These are phyloP conservation scores for Emmonsiellopsis sp. DNA, from an alignment of 2,329 filamentous ascomycete genomes.

Conservation along the genomic window DNA sequence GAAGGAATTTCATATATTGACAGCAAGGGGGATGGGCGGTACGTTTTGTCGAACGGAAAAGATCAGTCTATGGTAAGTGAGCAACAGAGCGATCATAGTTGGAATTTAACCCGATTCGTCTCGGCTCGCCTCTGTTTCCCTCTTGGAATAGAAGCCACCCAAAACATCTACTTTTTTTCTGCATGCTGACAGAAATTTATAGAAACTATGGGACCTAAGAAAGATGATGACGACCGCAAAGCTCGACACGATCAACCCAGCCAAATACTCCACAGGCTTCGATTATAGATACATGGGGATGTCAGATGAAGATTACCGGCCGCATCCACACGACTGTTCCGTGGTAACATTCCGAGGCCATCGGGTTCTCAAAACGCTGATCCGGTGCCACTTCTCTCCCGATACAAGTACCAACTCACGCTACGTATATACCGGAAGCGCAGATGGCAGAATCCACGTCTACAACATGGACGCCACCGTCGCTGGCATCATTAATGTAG, in stretches of 20 bases:
- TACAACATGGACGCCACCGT: conserved; percentile 89
- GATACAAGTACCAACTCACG: conserved; percentile 74
- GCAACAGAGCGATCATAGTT: too few species aligned
- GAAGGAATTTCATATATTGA: conserved; percentile 54
- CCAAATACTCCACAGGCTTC: conserved; percentile 48
- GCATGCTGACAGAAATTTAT: too few species aligned
- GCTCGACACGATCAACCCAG: conserved; percentile 43
- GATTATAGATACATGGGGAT: conserved; percentile 53
- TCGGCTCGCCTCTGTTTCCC: too few species aligned
- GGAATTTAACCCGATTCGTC: too few species aligned
- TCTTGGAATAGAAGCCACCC: too few species aligned
- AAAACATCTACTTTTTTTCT: too few species aligned
- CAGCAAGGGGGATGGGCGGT: conserved; percentile 79
- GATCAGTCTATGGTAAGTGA: conserved; percentile 67
- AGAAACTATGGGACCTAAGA: conserved; percentile 85
- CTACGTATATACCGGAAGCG: conserved; percentile 87
- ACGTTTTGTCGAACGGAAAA: conserved; percentile 88
- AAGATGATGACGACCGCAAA: conserved; percentile 70
- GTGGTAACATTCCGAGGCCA: conserved; percentile 91
- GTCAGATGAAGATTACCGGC: conserved; percentile 45
- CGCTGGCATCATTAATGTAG: conserved; percentile 69
- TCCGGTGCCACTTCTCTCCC: conserved; percentile 91
- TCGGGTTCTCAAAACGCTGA: conserved; percentile 77
- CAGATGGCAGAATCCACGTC: conserved; percentile 80
- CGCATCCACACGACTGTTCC: conserved; percentile 78